Evolutionary conservation across 2,329 filamentous ascomycete species (phyloP), one percentile per base, ranked within the genome.

Genomic region (Aspergillus versicolor): DNA sequence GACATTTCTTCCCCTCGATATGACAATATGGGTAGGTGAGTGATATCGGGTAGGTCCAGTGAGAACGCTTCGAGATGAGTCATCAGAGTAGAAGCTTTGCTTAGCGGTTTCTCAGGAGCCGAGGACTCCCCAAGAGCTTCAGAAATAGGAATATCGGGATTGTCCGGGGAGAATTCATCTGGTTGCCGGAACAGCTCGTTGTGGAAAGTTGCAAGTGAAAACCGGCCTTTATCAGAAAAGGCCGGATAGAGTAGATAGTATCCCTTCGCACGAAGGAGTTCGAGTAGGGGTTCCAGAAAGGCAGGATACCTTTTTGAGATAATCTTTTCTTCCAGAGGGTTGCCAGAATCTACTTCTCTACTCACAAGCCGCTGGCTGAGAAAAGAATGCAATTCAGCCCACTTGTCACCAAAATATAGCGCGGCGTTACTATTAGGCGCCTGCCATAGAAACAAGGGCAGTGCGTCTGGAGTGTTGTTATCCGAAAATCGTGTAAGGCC

Each of bases 371-470:
- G 79, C 47, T 83, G 81, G 11, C 88, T 84, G 2, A 95, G 82
- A 65, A 95, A 94, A 11, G 86, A 83, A 70, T 97, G 92, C 9
- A 96, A 82, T 64, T 96, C 90, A 12, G 84, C 77, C 94, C 94
- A 99, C 68, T 88, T 92, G 47, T 91, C 85, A 43, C 92, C 92
- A 55, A 94, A 86, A 70, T 93, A 88, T 9, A 99, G 80, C 11
- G 87, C 84, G 1, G 93, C 92, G 61, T 94, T 89, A 67, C 88
- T 90, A 62, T 87, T 89, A 5, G 93, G 92, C 2, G 87, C 85
- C 73, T 96, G 89, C 88, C 92, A 96, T 8, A 96, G 78, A 67
- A 96, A 95, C 0, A 89, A 81, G 0, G 83, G 82, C 8, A 70
- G 52, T 5, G 75, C 49, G 5, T 72, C 66, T 27, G 73, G 65